Base-by-base conservation (phyloP, 768 basidiomycete genomes). In the Melanogaster broomeanus region DNA sequence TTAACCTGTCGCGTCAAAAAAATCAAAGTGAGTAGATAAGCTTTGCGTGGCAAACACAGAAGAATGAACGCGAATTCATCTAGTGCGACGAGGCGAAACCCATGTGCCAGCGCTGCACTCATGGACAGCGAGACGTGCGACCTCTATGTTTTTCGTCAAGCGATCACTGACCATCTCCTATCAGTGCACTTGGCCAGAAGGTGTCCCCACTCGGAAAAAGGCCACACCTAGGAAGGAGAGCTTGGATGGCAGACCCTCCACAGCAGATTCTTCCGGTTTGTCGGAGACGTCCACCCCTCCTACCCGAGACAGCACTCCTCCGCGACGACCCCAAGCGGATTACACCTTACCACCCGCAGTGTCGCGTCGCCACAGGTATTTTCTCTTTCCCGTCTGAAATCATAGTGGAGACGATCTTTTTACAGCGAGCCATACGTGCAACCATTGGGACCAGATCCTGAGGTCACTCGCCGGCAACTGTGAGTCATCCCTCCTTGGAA, bases 71-170 rank as follows among this genome's bases (percentile, higher is more conserved):
- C 44, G 50, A 27, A 38, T 25, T 28, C 43, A 51, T 49, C 15
- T 57, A 93, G 88, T 98, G 94, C 70, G 94, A 95, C 67, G 94
- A 98, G 72, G 80, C 81, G 12, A 90, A 93, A 66, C 94, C 93
- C 48, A 81, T 78, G 51, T 96, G 93, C 73, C 83, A 84, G 76
- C 83, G 92, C 31, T 96, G 93, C 61, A 82, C 84, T 22, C 90
- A 91, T 68, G 87, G 89, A 10, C 88, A 92, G 61, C 79, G 91
- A 69, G 88, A 92, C 60, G 90, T 90, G 68, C 47, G 83, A 42
- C 13, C 18, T 37, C 21, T 33, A 42, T 24, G 38, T 9, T 44
- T 21, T 22, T 51, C 24, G n/a, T 48, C 56, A 35, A 34, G 45
- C 51, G 45, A 55, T 44, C 45, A 44, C 57, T 64, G 30, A 54